A percentile compares a stretch with the other conserved stretches of the same genome.
These are phyloP conservation scores for Colletotrichum tropicale DNA, from an alignment of 2,329 filamentous ascomycete species.

Conservation along the genomic window DNA sequence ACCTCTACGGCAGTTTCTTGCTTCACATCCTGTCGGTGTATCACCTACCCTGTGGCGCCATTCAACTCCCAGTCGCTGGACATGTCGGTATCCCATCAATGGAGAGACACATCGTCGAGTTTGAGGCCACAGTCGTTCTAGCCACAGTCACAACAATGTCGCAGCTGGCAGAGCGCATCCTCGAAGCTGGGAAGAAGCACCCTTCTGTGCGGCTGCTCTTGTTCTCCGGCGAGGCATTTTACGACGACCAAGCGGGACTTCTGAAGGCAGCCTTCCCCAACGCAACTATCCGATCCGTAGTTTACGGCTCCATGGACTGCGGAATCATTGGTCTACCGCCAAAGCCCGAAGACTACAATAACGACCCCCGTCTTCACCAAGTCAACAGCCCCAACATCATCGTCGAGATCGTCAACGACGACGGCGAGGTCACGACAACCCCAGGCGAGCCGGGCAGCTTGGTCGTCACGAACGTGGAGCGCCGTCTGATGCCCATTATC, in stretches of 20 bases:
- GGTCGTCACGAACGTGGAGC: conserved; percentile 10
- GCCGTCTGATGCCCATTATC: conserved; percentile 12
- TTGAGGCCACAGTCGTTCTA: conserved; percentile 5
- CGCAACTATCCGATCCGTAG: neutral
- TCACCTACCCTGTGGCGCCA: neutral
- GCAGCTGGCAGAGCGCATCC: neutral
- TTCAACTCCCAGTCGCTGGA: conserved; percentile 5
- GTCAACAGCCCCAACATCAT: conserved; percentile 11
- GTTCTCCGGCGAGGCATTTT: conserved; percentile 14
- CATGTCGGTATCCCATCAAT: conserved; percentile 8
- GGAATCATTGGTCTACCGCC: conserved; percentile 13
- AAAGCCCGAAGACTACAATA: neutral
- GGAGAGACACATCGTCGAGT: conserved; percentile 10
- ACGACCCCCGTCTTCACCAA: conserved; percentile 3
- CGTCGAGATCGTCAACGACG: conserved; percentile 6
- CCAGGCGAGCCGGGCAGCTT: conserved; percentile 4
- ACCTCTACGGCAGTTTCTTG: conserved; percentile 15
- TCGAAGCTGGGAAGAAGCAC: neutral
- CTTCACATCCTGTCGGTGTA: conserved; percentile 15
- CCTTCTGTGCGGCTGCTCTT: conserved; percentile 4
- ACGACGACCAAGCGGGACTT: conserved; percentile 5
- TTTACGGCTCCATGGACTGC: conserved; percentile 18
- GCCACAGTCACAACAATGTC: conserved; percentile 8
- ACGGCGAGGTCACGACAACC: neutral
- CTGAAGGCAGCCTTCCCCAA: conserved; percentile 7